Evolutionary conservation across 2,329 filamentous ascomycete species (phyloP).

Genomic region (Apiospora hydei): DNA sequence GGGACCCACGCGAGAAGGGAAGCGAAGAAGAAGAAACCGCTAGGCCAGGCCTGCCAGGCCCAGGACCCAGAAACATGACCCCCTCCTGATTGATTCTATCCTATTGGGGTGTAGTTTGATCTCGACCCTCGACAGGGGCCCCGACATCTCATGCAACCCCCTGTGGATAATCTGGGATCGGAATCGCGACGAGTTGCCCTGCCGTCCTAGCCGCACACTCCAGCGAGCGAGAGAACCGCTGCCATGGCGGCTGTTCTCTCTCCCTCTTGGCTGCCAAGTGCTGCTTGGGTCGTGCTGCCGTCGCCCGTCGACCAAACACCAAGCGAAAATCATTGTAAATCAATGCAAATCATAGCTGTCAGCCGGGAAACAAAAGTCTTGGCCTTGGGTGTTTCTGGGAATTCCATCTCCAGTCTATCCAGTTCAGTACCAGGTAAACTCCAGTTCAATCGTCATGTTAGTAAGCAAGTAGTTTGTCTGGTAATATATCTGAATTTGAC

Average conservation of each 20-base stretch:
- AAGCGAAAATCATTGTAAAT: conserved; percentile 12
- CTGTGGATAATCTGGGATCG: neutral
- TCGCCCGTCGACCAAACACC: neutral
- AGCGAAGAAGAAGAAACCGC: neutral
- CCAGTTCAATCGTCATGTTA: neutral
- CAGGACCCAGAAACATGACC: neutral
- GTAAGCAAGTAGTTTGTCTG: neutral
- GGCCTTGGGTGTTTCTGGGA: neutral
- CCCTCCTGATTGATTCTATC: conserved; percentile 13
- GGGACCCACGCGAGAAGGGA: neutral
- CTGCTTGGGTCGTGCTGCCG: neutral
- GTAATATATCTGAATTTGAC: neutral
- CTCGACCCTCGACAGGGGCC: neutral
- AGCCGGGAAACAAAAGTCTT: conserved; percentile 1
- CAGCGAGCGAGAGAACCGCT: neutral
- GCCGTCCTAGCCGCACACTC: conserved; percentile 1
- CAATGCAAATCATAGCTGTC: conserved; percentile 18
- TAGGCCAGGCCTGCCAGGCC: neutral
- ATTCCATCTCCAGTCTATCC: neutral
- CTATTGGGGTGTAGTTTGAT: neutral
- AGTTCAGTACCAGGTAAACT: neutral
- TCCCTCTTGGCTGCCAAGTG: neutral
- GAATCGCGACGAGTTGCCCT: conserved; percentile 14
- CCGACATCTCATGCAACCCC: conserved; percentile 12
- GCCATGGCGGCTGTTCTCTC: too few species aligned